Percentiles rank a stretch among this genome's conserved stretches.
phyloP scores from a whole-genome alignment of 2,329 filamentous ascomycete species.

The Colletotrichum sp. region DNA sequence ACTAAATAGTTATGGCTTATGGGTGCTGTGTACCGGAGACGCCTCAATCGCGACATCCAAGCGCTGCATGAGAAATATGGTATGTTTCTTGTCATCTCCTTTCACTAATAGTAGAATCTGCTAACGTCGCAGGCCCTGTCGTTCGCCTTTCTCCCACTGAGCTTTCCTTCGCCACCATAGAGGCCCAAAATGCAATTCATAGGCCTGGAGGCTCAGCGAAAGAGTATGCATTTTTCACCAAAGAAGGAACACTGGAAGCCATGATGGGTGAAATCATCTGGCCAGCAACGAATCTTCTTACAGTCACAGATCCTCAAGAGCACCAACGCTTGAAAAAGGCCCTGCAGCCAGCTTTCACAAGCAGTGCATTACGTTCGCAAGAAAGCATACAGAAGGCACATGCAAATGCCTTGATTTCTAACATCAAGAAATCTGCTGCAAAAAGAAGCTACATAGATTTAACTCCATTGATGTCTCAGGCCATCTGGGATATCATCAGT shows the following conservation, averaged over 20 bases:
- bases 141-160: background rate
- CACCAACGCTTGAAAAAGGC: background rate
- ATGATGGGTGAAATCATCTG: conserved; percentile 10
- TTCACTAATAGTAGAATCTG: background rate
- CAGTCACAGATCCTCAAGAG: background rate
- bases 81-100: background rate
- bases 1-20: background rate
- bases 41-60: background rate
- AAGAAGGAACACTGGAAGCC: conserved; percentile 1
- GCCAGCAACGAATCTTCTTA: conserved; percentile 1
- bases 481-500: conserved; percentile 1
- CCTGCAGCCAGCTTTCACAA: background rate
- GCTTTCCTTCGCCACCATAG: background rate
- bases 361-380: background rate
- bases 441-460: background rate
- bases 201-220: background rate
- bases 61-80: background rate
- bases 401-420: background rate
- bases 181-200: background rate
- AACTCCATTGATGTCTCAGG: background rate
- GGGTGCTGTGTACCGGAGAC: background rate
- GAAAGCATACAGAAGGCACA: background rate
- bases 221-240: background rate
- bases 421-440: background rate
- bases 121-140: background rate